Conservation (phyloP, 176 grass and related monocot species). For the Triticum urartu region DNA sequence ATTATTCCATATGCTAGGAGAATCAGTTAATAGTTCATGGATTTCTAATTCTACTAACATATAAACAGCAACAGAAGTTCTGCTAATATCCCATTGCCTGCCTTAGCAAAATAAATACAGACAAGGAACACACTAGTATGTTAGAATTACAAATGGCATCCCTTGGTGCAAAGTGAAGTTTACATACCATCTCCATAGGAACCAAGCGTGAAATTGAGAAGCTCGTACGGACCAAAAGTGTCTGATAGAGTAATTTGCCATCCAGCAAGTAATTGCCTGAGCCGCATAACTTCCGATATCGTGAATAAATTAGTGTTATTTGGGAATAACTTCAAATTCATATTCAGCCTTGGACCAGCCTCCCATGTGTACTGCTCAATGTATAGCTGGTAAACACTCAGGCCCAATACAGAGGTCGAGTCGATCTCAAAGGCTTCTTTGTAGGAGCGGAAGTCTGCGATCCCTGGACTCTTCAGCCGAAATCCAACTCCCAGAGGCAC, state of each 20-base stretch:
- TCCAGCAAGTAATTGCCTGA: conserved; percentile 53
- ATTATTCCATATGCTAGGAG: not conserved
- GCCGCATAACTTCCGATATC: conserved; percentile 45
- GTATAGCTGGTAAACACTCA: conserved; percentile 59
- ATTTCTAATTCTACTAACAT: not conserved
- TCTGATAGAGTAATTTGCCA: conserved; percentile 81
- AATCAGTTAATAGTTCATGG: not conserved
- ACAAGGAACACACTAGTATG: not conserved
- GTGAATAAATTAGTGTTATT: conserved; percentile 62
- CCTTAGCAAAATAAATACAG: conserved; percentile 7
- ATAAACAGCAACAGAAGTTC: not conserved
- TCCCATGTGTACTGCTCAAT: conserved; percentile 74
- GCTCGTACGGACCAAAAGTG: conserved; percentile 90
- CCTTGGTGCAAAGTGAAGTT: conserved; percentile 16
- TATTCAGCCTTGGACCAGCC: conserved; percentile 68
- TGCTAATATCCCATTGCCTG: not conserved
- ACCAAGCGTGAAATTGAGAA: conserved; percentile 82
- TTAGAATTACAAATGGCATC: not conserved
- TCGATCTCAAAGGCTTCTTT: conserved; percentile 60
- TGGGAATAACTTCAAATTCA: conserved; percentile 81
- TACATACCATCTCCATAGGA: conserved; percentile 61
- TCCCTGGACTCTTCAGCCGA: conserved; percentile 83
- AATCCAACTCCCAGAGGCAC: conserved; percentile 76
- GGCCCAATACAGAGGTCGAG: conserved; percentile 37
- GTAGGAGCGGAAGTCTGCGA: conserved; percentile 71